A percentile compares a stretch with the other conserved stretches of the same genome.
phyloP scores from a whole-genome alignment of 371 early-diverging fungal genomes.

The Apophysomyces ossiformis region DNA sequence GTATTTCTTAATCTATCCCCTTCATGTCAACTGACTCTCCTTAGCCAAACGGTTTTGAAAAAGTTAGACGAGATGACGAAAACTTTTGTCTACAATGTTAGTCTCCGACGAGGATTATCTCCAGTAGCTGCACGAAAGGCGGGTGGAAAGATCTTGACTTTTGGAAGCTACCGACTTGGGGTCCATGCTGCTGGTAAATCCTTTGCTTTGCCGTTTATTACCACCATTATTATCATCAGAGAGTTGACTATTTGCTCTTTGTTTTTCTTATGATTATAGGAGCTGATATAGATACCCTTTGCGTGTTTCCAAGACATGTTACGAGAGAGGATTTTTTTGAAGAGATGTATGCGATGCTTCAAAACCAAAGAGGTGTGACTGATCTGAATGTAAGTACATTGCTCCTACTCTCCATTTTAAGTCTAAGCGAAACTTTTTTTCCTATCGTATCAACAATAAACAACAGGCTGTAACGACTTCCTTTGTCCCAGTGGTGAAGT shows the following conservation, averaged over 20 bases:
- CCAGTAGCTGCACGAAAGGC: slow-evolving; percentile 84
- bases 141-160: slow-evolving; percentile 99
- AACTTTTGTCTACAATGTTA: slow-evolving; percentile 85
- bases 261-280: slow-evolving; percentile 46
- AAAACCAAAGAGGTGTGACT: slow-evolving; percentile 81
- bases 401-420: background rate
- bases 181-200: slow-evolving; percentile 90
- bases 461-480: slow-evolving; percentile 84
- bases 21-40: no score
- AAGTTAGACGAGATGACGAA: slow-evolving; percentile 87
- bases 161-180: slow-evolving; percentile 98
- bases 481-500: slow-evolving; percentile 98
- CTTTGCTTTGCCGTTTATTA: background rate
- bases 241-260: no score
- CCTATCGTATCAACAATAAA: background rate
- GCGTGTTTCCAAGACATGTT: slow-evolving; percentile 96
- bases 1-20: background rate
- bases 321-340: slow-evolving; percentile 95
- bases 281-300: slow-evolving; percentile 99
- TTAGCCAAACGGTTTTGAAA: slow-evolving; percentile 65
- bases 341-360: slow-evolving; percentile 88
- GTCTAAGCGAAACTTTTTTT: background rate
- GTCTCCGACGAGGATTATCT: slow-evolving; percentile 70
- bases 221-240: background rate
- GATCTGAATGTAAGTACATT: slow-evolving; percentile 77